phyloP scores from a whole-genome alignment of 1,284 basidiomycete genomes.

The Cutaneotrichosporon cutaneum region DNA sequence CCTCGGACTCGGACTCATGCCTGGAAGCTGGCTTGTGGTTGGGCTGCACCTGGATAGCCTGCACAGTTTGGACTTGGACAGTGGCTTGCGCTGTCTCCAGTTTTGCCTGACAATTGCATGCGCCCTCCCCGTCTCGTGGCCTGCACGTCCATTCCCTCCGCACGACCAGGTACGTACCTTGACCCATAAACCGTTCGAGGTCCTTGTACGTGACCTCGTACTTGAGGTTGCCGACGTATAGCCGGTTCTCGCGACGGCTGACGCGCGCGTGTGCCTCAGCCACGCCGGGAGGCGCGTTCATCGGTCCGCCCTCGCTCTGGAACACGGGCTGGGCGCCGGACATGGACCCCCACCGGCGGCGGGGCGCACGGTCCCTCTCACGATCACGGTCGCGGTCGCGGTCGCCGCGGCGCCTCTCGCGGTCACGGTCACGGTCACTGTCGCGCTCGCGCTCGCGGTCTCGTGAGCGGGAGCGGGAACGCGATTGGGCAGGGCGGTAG shows the following conservation, averaged over 20 bases:
- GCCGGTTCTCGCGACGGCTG: slow-evolving; percentile 94
- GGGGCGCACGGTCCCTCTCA: neutral
- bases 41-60: neutral
- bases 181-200: slow-evolving; percentile 96
- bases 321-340: slow-evolving; percentile 1
- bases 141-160: neutral
- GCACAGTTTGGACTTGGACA: neutral
- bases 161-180: slow-evolving; percentile 72
- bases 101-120: neutral
- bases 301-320: slow-evolving; percentile 70
- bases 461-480: too few species aligned
- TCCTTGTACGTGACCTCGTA: slow-evolving; percentile 98
- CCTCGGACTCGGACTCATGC: neutral
- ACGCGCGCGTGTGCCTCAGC: slow-evolving; percentile 84
- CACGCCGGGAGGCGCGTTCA: slow-evolving; percentile 85
- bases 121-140: neutral
- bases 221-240: slow-evolving; percentile 96
- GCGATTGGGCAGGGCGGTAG: too few species aligned
- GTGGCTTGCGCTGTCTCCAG: neutral
- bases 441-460: slow-evolving; percentile 1
- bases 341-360: slow-evolving; percentile 3
- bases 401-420: slow-evolving; percentile 5
- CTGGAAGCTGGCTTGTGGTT: neutral
- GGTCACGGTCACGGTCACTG: slow-evolving; percentile 13
- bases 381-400: slow-evolving; percentile 14